Evolutionary conservation across 108 stramenopile genomes (phyloP), one percentile per base, ranked within the genome.

Genomic region (Thalassiosira profunda): DNA sequence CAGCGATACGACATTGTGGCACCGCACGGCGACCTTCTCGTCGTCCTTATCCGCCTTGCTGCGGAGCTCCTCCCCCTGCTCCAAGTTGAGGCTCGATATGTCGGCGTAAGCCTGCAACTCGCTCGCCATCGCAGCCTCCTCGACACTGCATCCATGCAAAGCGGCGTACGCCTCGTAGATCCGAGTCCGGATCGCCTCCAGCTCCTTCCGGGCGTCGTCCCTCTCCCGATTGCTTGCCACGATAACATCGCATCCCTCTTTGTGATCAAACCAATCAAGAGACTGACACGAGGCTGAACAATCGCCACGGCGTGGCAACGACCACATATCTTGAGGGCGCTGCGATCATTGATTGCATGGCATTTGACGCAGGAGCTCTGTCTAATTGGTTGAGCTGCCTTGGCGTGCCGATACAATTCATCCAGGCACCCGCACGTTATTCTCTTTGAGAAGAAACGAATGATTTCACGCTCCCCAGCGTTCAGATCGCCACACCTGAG

Each of bases 1-100:
- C 10, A 94, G 65, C 26, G 82, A 76, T 21, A 92, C 76, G 35
- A 96, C 81, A 17, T 89, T 84, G 15, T 63, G 48, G 5, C 80
- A 84, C 43, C 95, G 75, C 12, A 86, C 82, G 2, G 56, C 49
- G 2, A 92, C 69, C 46, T 75, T 74, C 52, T 89, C 83, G 25
- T 91, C 87, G 71, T 85, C 79, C 67, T 95, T 89, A 31, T 66
- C 56, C 31, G 84, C 86, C 59, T 87, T 89, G 30, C 23, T 25
- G 20, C 85, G 88, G n/a, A n/a, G n/a, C 37, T 74, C 68, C 41
- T 86, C 73, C n/a, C n/a, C n/a, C n/a, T n/a, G n/a, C 11, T 61
- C 57, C 1, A 53, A 59, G 2, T 89, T 92, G 51, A 90, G 63
- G 73, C 90, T 81, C n/a, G n/a, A n/a, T n/a, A n/a, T n/a, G n/a